Evolutionary conservation across 768 basidiomycete species (phyloP).

Genomic region (Gymnopilus junonius): DNA sequence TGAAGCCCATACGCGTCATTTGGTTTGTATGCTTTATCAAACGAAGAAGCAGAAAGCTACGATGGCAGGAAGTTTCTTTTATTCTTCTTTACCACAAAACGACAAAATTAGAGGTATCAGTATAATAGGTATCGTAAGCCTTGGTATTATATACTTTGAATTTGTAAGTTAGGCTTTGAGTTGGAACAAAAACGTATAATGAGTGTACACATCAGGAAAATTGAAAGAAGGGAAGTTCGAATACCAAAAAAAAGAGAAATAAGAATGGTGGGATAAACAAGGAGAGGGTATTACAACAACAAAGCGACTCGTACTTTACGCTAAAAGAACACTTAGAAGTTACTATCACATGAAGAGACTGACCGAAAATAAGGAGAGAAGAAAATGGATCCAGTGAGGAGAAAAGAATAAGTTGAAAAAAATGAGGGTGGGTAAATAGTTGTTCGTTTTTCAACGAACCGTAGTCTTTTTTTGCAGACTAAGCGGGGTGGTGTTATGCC

Average conservation of each 20-base stretch:
- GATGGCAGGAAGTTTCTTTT: background rate
- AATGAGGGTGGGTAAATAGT: constrained; percentile 5
- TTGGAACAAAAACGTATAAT: constrained; percentile 9
- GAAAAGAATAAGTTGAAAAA: background rate
- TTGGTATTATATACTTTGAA: constrained; percentile 26
- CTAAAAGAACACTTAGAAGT: constrained; percentile 6
- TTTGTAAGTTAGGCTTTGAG: constrained; percentile 22
- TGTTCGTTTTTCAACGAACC: background rate
- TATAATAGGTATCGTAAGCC: constrained; percentile 22
- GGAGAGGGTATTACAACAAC: constrained; percentile 17
- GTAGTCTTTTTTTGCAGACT: background rate
- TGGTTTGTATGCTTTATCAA: background rate
- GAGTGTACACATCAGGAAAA: constrained; percentile 14
- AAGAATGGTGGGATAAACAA: background rate
- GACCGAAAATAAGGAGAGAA: constrained; percentile 1
- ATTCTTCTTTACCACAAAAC: constrained; percentile 9
- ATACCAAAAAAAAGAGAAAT: background rate
- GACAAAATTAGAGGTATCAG: constrained; percentile 19
- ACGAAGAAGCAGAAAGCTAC: background rate
- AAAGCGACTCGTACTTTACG: constrained; percentile 8
- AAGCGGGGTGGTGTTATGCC: background rate
- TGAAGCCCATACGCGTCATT: background rate
- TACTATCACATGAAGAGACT: constrained; percentile 2
- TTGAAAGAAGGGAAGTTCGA: background rate
- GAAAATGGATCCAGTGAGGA: background rate